These are phyloP conservation scores for Pseudopyrenochaeta lycopersici DNA, from an alignment of 2,329 filamentous ascomycete species.

Conservation along the genomic window DNA sequence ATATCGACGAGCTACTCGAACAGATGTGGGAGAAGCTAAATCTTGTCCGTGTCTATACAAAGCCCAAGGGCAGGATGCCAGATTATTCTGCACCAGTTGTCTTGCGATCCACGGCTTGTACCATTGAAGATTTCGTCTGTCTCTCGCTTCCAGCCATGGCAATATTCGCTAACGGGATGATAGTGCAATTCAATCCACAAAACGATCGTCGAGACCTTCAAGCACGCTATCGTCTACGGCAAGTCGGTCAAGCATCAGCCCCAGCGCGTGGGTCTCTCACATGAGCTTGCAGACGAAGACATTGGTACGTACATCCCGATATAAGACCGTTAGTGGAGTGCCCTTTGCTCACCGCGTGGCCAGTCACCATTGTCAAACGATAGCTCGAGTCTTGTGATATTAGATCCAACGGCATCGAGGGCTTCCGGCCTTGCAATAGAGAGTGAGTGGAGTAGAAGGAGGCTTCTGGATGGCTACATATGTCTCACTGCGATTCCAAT, in stretches of 20 bases:
- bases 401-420: slow-evolving; percentile 28
- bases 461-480: slow-evolving; percentile 37
- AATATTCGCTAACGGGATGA: slow-evolving; percentile 46
- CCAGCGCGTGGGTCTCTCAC: slow-evolving; percentile 88
- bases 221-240: slow-evolving; percentile 93
- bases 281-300: slow-evolving; percentile 95
- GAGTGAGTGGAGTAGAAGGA: slow-evolving; percentile 35
- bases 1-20: slow-evolving; percentile 95
- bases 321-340: slow-evolving; percentile 14
- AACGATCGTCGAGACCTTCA: slow-evolving; percentile 95
- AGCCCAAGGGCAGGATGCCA: slow-evolving; percentile 93
- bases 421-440: slow-evolving; percentile 25
- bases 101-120: slow-evolving; percentile 80
- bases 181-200: slow-evolving; percentile 98
- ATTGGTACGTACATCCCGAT: slow-evolving; percentile 72
- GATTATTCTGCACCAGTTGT: slow-evolving; percentile 95
- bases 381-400: slow-evolving; percentile 35
- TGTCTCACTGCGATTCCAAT: slow-evolving; percentile 44
- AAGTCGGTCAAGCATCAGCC: slow-evolving; percentile 99
- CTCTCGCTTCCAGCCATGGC: slow-evolving; percentile 15
- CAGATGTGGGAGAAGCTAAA: slow-evolving; percentile 98
- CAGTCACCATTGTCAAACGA: slow-evolving; percentile 55
- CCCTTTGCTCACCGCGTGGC: slow-evolving; percentile 33
- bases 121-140: slow-evolving; percentile 96
- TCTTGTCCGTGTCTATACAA: slow-evolving; percentile 92